Evolutionary conservation across 805 yeast species (phyloP).

Genomic region (Wilhelminamyces savonicus): DNA sequence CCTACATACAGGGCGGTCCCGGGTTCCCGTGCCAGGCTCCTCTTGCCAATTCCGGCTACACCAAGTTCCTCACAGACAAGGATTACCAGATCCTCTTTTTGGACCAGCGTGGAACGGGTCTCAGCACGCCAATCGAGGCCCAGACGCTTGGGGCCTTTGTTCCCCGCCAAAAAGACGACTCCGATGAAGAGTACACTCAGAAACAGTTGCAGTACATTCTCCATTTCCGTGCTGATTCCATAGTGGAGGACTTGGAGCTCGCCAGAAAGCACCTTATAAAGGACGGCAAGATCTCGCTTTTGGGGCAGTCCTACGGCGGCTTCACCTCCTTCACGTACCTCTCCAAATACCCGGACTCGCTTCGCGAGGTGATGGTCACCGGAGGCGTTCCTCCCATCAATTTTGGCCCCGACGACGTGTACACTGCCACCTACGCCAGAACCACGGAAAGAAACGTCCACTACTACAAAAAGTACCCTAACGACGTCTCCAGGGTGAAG

Average conservation of each 20-base stretch:
- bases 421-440: conserved; percentile 39
- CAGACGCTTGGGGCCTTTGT: conserved; percentile 14
- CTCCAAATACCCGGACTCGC: conserved; percentile 36
- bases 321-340: conserved; percentile 45
- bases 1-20: conserved; percentile 51
- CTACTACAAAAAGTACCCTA: conserved; percentile 44
- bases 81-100: conserved; percentile 40
- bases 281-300: conserved; percentile 40
- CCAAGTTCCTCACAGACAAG: conserved; percentile 32
- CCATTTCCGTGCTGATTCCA: conserved; percentile 48
- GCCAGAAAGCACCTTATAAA: conserved; percentile 35
- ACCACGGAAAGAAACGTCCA: conserved; percentile 43
- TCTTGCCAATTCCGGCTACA: conserved; percentile 24
- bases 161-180: conserved; percentile 3
- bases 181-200: conserved; percentile 8
- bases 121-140: conserved; percentile 41
- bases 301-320: conserved; percentile 56
- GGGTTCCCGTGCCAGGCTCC: conserved; percentile 43
- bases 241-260: conserved; percentile 44
- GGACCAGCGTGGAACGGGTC: conserved; percentile 62
- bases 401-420: conserved; percentile 40
- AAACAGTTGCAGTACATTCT: conserved; percentile 34
- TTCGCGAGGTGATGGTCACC: conserved; percentile 42
- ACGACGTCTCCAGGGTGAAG: conserved; percentile 34
- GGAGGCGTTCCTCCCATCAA: conserved; percentile 57